phyloP scores from a whole-genome alignment of 495 filamentous ascomycete genomes.

The Collariella sp. region DNA sequence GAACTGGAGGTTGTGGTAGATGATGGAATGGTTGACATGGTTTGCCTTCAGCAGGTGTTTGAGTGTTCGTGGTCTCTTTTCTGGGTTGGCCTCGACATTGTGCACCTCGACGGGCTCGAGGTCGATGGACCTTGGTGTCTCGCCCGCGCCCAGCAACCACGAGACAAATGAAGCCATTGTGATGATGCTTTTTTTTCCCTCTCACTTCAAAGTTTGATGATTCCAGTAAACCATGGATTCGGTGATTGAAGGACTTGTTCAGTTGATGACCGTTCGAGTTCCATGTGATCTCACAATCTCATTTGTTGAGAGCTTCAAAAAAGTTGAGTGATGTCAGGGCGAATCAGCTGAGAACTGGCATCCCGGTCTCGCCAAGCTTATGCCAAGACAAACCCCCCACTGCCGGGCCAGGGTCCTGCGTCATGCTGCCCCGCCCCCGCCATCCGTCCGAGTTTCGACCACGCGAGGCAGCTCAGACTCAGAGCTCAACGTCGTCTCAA shows the following conservation, averaged over 20 bases:
- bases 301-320: conserved; percentile 6
- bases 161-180: conserved; percentile 40
- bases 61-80: conserved; percentile 71
- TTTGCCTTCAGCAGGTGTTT: conserved; percentile 87
- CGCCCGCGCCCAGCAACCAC: conserved; percentile 29
- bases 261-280: neutral
- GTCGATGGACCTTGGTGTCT: conserved; percentile 41
- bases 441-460: neutral
- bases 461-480: neutral
- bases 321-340: conserved; percentile 14
- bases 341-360: neutral
- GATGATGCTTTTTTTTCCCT: neutral
- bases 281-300: neutral
- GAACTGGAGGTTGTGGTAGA: conserved; percentile 68
- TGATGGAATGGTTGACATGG: conserved; percentile 77
- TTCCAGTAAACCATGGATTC: neutral
- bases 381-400: neutral
- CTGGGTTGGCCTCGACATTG: conserved; percentile 66
- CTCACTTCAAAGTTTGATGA: neutral
- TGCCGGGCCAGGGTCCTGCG: neutral
- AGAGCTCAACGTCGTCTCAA: neutral
- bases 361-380: conserved; percentile 7
- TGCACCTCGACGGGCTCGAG: conserved; percentile 63
- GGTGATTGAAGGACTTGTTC: neutral
- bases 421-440: conserved; percentile 12